Conservation (phyloP, 2,329 filamentous ascomycete species). For the Phyllosticta citribraziliensis region DNA sequence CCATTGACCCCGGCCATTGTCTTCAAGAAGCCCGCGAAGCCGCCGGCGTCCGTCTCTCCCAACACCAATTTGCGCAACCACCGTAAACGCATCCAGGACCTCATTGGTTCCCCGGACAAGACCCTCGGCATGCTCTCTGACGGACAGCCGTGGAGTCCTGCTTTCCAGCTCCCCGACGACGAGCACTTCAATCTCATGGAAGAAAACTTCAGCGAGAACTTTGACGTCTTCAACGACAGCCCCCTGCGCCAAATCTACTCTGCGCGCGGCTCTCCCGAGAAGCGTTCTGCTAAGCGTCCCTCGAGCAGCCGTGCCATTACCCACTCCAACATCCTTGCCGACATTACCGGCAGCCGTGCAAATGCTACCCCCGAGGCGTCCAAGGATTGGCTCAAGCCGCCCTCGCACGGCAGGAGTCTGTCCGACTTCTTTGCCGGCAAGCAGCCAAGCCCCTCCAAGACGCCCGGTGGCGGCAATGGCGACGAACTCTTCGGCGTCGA, state of each 20-base stretch:
- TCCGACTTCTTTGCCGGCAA: constrained; percentile 10
- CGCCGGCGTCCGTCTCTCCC: constrained; percentile 73
- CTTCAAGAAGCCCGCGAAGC: constrained; percentile 57
- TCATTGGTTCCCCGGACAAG: constrained; percentile 70
- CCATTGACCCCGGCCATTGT: constrained; percentile 79
- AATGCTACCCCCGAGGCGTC: constrained; percentile 40
- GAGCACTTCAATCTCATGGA: constrained; percentile 44
- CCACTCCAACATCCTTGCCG: constrained; percentile 52
- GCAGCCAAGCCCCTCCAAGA: constrained; percentile 7
- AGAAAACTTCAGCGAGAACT: constrained; percentile 38
- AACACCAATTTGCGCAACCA: constrained; percentile 88
- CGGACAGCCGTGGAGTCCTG: constrained; percentile 47
- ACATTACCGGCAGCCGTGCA: constrained; percentile 47
- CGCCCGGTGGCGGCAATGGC: constrained; percentile 1
- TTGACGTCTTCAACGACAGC: constrained; percentile 50
- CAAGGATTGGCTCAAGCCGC: constrained; percentile 36
- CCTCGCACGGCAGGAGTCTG: constrained; percentile 15
- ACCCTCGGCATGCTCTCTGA: constrained; percentile 32
- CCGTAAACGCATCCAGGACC: constrained; percentile 67
- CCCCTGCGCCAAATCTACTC: constrained; percentile 33
- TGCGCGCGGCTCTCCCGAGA: constrained; percentile 54
- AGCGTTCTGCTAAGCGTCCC: constrained; percentile 50
- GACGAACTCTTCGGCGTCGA: constrained; percentile 47
- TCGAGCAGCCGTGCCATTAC: constrained; percentile 53
- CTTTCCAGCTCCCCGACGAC: constrained; percentile 54